A percentile compares a stretch with the other conserved stretches of the same genome.
Conservation (phyloP, 306 rosid species). For the Leucaena leucocephala region DNA sequence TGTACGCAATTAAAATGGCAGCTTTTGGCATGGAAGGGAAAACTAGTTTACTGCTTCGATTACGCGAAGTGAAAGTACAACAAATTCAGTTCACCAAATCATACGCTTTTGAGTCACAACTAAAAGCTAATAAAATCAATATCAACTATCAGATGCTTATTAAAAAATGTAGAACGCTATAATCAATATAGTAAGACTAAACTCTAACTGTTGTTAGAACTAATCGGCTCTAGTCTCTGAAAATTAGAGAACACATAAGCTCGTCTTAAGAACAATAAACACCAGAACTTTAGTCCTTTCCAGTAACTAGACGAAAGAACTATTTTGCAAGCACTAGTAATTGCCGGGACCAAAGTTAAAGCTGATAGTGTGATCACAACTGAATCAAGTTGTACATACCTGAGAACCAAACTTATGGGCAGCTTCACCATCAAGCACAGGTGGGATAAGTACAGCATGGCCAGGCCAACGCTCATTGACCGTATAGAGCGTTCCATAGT, state of each 20-base stretch:
- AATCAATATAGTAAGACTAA: neutral
- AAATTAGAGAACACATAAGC: neutral
- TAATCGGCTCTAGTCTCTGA: neutral
- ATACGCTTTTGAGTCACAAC: neutral
- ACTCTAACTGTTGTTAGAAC: neutral
- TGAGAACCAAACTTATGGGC: slow-evolving; percentile 95
- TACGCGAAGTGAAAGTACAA: neutral
- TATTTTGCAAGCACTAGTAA: neutral
- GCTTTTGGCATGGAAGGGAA: neutral
- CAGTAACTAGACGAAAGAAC: neutral
- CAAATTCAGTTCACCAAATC: slow-evolving; percentile 4
- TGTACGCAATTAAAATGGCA: neutral
- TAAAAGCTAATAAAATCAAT: neutral
- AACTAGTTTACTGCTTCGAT: neutral
- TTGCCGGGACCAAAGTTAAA: neutral
- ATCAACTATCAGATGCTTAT: slow-evolving; percentile 1
- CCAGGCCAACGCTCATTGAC: slow-evolving; percentile 96
- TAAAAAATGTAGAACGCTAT: neutral
- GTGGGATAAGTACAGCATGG: slow-evolving; percentile 89
- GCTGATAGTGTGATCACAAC: neutral
- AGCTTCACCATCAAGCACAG: slow-evolving; percentile 81
- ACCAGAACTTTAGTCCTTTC: no score
- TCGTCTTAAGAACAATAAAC: neutral
- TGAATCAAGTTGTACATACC: slow-evolving; percentile 44
- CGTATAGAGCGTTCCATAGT: slow-evolving; percentile 72